phyloP scores from a whole-genome alignment of 345 rosid species.

The Eucalyptus regnans region DNA sequence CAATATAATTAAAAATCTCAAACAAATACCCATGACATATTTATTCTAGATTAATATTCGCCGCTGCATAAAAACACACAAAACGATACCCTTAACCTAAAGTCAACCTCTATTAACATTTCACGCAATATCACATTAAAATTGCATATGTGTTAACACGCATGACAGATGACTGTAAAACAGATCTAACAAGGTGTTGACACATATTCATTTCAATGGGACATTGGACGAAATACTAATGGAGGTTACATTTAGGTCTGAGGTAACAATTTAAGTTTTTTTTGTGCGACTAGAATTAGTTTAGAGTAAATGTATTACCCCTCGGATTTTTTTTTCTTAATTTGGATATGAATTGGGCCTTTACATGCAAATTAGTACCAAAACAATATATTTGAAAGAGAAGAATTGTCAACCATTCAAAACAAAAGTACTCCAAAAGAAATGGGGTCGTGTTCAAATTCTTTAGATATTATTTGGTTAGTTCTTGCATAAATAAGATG shows the following conservation, averaged over 20 bases:
- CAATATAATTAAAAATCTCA: background rate
- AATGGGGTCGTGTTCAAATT: background rate
- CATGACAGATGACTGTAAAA: accelerated
- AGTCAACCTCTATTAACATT: background rate
- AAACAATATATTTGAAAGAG: background rate
- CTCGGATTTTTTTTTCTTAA: background rate
- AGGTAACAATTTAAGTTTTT: background rate
- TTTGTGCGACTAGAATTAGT: background rate
- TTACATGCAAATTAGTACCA: background rate
- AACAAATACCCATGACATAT: background rate
- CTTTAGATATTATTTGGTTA: background rate
- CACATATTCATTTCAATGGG: background rate
- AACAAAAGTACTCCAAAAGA: background rate
- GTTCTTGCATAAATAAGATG: background rate
- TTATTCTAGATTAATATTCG: background rate
- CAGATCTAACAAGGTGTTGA: background rate
- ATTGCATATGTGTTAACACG: background rate
- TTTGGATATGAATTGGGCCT: background rate
- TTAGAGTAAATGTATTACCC: background rate
- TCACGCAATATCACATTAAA: background rate
- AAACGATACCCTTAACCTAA: accelerated
- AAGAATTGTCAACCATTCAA: background rate
- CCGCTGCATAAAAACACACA: background rate
- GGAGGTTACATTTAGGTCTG: background rate
- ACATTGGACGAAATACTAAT: background rate